Evolutionary conservation across 2,329 filamentous ascomycete genomes (phyloP), one percentile per base, ranked within the genome.

Genomic region (Nigrospora oryzae): DNA sequence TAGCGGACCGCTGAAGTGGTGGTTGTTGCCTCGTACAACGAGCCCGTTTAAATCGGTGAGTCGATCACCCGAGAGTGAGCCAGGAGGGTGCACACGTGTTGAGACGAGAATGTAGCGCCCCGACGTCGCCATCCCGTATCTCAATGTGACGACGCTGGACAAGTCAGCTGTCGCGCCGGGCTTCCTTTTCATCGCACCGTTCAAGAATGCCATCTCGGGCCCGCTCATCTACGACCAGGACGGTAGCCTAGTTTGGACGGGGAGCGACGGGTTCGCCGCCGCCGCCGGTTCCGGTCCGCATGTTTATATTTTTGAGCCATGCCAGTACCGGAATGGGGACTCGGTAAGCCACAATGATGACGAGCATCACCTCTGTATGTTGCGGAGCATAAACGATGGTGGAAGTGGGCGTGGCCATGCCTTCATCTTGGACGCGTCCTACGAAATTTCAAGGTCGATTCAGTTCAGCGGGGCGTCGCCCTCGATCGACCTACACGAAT

Each of bases 191-290:
- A 12, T 36, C 14, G 13, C 34, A 2, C 34, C 34, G 5, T 36
- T 36, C 34, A 36, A 36, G 34, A 36, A 36, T n/a, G 13, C 15
- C 13, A 36, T n/a, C 14, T 36, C 34, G 5, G 34, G 34, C 5
- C 34, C 34, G 34, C 34, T 36, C 47, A 68, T 74, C 12, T 50
- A 73, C 28, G 69, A 72, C 52, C 54, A 59, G 12, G 53, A 63
- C 3, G 70, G 70, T 6, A 60, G 68, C 46, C 51, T 74, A 16
- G 62, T 74, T 8, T 74, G 71, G 71, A 69, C 65, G 39, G 34
- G 34, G 14, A 16, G 34, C 34, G 34, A 36, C 14, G 14, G 15
- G 5, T 36, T n/a, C 15, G 34, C 14, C 34, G 15, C 14, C 34
- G 60, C 57, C 30, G 36, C 46, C 4, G 51, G 57, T 34, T 62